phyloP scores from a whole-genome alignment of 2,329 filamentous ascomycete genomes.

The Fragosphaeria purpurea region DNA sequence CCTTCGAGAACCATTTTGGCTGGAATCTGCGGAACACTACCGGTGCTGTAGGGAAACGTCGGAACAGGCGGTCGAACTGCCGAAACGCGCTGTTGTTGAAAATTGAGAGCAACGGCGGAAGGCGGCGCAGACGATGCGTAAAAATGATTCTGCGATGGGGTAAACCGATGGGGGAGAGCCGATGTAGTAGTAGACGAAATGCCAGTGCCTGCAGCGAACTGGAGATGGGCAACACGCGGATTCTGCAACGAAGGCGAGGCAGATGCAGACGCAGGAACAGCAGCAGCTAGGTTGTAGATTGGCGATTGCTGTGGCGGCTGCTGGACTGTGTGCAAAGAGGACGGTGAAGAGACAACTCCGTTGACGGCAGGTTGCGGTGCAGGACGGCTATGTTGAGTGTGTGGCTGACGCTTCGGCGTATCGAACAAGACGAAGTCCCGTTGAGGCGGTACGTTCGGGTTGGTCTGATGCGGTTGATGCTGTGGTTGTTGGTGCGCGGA shows the following conservation, averaged over 20 bases:
- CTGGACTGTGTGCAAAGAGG: conserved; percentile 28
- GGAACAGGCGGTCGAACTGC: conserved; percentile 57
- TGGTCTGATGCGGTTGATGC: conserved; percentile 30
- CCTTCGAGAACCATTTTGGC: conserved; percentile 47
- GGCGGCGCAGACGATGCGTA: conserved; percentile 59
- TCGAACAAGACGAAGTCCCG: conserved; percentile 76
- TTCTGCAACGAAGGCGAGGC: conserved; percentile 39
- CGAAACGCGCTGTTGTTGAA: conserved; percentile 29
- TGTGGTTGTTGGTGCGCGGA: conserved; percentile 49
- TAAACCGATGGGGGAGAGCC: conserved; percentile 49
- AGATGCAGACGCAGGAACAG: conserved; percentile 22
- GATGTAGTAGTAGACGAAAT: conserved; percentile 29
- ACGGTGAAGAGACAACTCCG: conserved; percentile 34
- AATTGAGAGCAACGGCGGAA: conserved; percentile 48
- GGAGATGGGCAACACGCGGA: conserved; percentile 49
- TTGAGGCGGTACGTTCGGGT: conserved; percentile 37
- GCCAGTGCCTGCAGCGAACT: conserved; percentile 42
- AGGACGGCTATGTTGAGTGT: conserved; percentile 32
- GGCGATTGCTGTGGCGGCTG: conserved; percentile 2
- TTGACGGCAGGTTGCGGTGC: conserved; percentile 27
- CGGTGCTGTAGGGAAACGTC: conserved; percentile 52
- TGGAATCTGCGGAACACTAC: conserved; percentile 7
- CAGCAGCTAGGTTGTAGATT: too few species aligned
- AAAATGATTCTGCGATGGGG: conserved; percentile 44
- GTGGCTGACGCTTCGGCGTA: conserved; percentile 29